Base-by-base conservation (phyloP, 2,329 filamentous ascomycete species). In the Uncinocarpus reesii region DNA sequence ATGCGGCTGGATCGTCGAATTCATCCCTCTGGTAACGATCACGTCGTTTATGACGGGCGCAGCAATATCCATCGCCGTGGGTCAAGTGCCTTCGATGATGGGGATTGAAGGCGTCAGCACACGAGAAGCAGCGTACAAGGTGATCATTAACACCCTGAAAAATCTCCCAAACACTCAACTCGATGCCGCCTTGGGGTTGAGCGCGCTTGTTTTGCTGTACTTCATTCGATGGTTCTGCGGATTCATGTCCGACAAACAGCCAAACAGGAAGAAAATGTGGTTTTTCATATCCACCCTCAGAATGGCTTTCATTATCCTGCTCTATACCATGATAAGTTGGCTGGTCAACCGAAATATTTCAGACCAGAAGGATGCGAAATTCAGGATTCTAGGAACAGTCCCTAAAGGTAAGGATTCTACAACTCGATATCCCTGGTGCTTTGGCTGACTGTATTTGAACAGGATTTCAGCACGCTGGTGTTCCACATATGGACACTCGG, bases 41-140 rank as follows among this genome's bases (percentile, higher is more conserved):
- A 78, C 71, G 5, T 80, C 80, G 3, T 83, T 82, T 64, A 80
- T 83, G 55, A 80, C 78, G 0, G 79, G 79, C 1, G 79, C 80
- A 1, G 80, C 78, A 20, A 75, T 83, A 41, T 79, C 78, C 24
- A 83, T 83, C 57, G 74, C 77, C 18, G 73, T 81, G 42, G 78
- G 77, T n/a, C 80, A 83, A 58, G 72, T 83, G 48, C 76, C 71
- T 2, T 76, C 75, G 1, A 71, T 83, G 0, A 72, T 83, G 1
- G 79, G 79, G 7, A 70, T 78, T 43, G 52, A 66, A 7, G 66
- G 69, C 21, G 70, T 77, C 1, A 70, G 73, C 2, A 69, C 70
- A 21, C 73, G 73, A 1, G 73, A 77, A 1, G 77, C 77, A 16
- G 29, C 50, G 3, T 52, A 52, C 4, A 68, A 67, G 8, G 77